Percentiles rank a stretch among this genome's conserved stretches.
These are phyloP conservation scores for Cystobasidium sp. DNA, from an alignment of 1,284 basidiomycete genomes.

Conservation along the genomic window DNA sequence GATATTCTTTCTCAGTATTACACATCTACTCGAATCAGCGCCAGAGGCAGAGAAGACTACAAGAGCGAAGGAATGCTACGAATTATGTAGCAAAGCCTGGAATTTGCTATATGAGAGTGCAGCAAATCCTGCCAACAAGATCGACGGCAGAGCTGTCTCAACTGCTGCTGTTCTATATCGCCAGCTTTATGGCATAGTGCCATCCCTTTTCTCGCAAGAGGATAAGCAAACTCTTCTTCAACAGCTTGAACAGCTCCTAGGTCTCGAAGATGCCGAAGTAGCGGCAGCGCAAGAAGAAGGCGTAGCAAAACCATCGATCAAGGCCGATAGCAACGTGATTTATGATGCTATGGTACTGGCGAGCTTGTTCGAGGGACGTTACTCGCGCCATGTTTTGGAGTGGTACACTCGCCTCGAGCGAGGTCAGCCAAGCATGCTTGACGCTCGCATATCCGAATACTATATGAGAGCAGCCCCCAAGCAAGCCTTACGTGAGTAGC, in stretches of 20 bases:
- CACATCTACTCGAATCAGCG: neutral
- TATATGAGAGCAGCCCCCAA: conserved; percentile 31
- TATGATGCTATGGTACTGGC: conserved; percentile 28
- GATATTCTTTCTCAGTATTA: conserved; percentile 4
- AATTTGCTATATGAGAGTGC: neutral
- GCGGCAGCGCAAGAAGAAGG: neutral
- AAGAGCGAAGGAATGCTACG: neutral
- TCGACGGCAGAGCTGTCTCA: conserved; percentile 1
- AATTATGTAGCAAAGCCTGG: conserved; percentile 1
- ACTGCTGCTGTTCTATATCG: conserved; percentile 1
- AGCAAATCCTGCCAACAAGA: neutral
- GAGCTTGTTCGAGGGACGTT: conserved; percentile 4
- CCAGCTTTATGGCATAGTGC: neutral
- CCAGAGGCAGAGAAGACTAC: neutral
- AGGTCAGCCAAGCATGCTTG: neutral
- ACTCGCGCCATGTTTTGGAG: conserved; percentile 2
- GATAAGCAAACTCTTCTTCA: neutral
- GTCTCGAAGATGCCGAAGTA: neutral
- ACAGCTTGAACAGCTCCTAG: neutral
- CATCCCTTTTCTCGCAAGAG: conserved; percentile 6
- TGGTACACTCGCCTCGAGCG: neutral
- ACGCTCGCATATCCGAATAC: conserved; percentile 12
- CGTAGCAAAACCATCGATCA: neutral
- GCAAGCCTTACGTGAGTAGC: conserved; percentile 2
- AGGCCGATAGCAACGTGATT: neutral